Evolutionary conservation across 768 basidiomycete genomes (phyloP), one percentile per base, ranked within the genome.

Genomic region (Suillus occidentalis): DNA sequence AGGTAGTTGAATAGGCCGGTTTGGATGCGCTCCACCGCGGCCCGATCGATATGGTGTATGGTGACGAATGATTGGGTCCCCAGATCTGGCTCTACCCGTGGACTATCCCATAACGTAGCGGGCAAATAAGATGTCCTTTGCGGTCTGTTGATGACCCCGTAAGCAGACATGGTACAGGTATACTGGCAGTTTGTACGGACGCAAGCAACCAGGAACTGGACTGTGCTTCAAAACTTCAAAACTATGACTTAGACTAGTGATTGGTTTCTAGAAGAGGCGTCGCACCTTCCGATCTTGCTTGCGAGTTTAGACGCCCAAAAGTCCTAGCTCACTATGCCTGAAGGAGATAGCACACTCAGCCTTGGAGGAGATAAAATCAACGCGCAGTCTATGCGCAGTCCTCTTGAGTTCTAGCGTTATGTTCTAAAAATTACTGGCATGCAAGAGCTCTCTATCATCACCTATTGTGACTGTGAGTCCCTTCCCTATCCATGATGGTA

Each of bases 1-100:
- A 93, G 82, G 70, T 89, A 84, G 25, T 87, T 82, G 62, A 91
- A 71, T 45, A 94, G 77, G 31, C 85, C 88, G 3, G 80, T 72
- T 25, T 80, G 67, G 31, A 65, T 64, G 49, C 69, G 72, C 18
- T 61, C 25, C 13, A 79, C 74, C 18, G 62, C 62, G 25, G 71
- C 65, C 8, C 74, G 66, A 18, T 78, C 77, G 53, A 83, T 67
- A 64, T 82, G 83, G 65, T 80, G 77, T 61, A 81, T 53, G 16
- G 76, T 73, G 49, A 77, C 43, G 61, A 70, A 63, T 52, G 68
- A 61, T 37, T 64, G 39, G 14, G 66, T 59, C 53, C 31, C 16
- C 77, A 72, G 64, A 56, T 57, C 66, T 61, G 72, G 61, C 53
- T 57, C 65, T 60, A 68, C 67, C 63, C 63, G 77, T 60, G 78